phyloP scores from a whole-genome alignment of 2,329 filamentous ascomycete genomes.

The Davidsoniella eucalypti region DNA sequence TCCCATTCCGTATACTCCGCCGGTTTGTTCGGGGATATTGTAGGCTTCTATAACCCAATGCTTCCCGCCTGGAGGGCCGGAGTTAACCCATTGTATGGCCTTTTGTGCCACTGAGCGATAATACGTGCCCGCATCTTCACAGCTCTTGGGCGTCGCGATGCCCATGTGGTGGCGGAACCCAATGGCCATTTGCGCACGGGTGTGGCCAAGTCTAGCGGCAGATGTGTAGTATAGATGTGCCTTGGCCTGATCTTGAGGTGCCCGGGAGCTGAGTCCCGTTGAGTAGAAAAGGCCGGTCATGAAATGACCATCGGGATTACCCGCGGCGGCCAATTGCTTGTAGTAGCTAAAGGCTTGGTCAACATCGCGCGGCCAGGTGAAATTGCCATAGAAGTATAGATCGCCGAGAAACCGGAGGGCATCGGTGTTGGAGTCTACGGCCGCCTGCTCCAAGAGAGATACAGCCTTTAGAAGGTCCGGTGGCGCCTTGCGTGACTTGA shows the following conservation, averaged over 20 bases:
- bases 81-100: slow-evolving; percentile 71
- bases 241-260: slow-evolving; percentile 75
- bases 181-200: slow-evolving; percentile 81
- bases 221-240: slow-evolving; percentile 90
- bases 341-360: slow-evolving; percentile 67
- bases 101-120: slow-evolving; percentile 93
- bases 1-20: slow-evolving; percentile 88
- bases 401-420: slow-evolving; percentile 81
- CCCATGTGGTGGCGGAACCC: slow-evolving; percentile 74
- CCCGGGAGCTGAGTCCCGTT: slow-evolving; percentile 69
- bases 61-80: slow-evolving; percentile 78
- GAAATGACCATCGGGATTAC: slow-evolving; percentile 84
- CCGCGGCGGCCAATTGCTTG: slow-evolving; percentile 55
- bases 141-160: slow-evolving; percentile 71
- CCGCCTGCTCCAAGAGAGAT: slow-evolving; percentile 34
- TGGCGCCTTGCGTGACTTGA: neutral
- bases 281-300: slow-evolving; percentile 95
- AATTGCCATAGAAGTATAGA: slow-evolving; percentile 95
- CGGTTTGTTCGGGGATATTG: slow-evolving; percentile 75
- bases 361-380: slow-evolving; percentile 70
- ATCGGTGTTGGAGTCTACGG: slow-evolving; percentile 50
- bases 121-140: slow-evolving; percentile 68
- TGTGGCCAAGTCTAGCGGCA: slow-evolving; percentile 69
- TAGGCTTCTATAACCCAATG: slow-evolving; percentile 62
- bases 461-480: slow-evolving; percentile 27